Evolutionary conservation across 2,329 filamentous ascomycete species (phyloP).

Genomic region (Aspergillus sp.): DNA sequence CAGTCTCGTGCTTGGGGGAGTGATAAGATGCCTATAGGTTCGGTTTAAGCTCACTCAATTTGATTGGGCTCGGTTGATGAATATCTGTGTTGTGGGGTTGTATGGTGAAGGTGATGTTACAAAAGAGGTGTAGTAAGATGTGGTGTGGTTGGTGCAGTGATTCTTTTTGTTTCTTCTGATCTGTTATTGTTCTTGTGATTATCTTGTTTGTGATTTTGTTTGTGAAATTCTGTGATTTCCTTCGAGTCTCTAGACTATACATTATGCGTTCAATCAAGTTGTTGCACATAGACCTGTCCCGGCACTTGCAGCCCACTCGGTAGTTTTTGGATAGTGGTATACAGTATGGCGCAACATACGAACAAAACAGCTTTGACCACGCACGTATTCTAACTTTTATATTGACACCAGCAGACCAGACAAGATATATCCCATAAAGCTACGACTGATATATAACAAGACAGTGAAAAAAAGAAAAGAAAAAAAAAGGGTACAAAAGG

Average conservation of each 20-base stretch:
- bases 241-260: not conserved
- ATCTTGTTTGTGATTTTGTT: too few species aligned
- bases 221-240: too few species aligned
- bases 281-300: not conserved
- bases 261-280: not conserved
- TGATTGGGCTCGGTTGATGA: too few species aligned
- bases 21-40: constrained; percentile 28
- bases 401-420: constrained; percentile 16
- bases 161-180: not conserved
- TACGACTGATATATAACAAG: constrained; percentile 5
- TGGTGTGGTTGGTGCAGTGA: not conserved
- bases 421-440: constrained; percentile 6
- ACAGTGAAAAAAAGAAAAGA: constrained; percentile 13
- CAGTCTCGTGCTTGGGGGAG: constrained; percentile 25
- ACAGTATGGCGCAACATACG: too few species aligned
- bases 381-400: constrained; percentile 13
- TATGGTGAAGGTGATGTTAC: not conserved
- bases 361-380: not conserved
- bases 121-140: not conserved
- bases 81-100: too few species aligned
- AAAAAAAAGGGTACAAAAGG: not conserved
- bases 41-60: constrained; percentile 19
- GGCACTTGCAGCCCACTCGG: too few species aligned
- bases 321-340: too few species aligned
- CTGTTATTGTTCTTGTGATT: not conserved